Evolutionary conservation across 1,284 basidiomycete species (phyloP).

Genomic region (Cystobasidium sp.): DNA sequence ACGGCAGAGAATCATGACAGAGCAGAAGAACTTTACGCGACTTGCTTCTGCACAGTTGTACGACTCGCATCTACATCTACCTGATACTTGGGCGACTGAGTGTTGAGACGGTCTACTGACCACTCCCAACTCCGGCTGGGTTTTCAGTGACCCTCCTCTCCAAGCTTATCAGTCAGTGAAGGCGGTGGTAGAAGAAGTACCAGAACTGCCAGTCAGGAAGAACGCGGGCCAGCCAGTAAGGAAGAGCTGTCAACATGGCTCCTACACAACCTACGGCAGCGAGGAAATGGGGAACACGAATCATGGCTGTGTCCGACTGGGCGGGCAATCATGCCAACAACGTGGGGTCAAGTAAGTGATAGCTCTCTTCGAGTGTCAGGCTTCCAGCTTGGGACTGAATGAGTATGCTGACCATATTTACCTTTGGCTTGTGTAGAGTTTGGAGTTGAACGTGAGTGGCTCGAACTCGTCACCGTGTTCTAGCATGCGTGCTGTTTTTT

Average conservation of each 20-base stretch:
- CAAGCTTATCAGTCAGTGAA: background rate
- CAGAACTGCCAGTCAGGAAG: background rate
- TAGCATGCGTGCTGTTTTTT: background rate
- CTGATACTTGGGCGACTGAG: too few species aligned
- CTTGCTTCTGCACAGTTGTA: too few species aligned
- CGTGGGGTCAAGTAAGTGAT: constrained; percentile 32
- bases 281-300: constrained; percentile 36
- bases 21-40: too few species aligned
- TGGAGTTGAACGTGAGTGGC: constrained; percentile 17
- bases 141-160: too few species aligned
- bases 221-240: background rate
- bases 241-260: constrained; percentile 13
- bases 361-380: background rate
- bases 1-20: constrained; percentile 4
- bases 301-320: constrained; percentile 37
- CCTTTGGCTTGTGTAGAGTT: constrained; percentile 2
- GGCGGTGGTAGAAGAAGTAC: background rate
- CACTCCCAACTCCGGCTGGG: too few species aligned
- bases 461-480: background rate
- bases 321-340: constrained; percentile 41
- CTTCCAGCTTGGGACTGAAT: background rate
- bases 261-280: constrained; percentile 16
- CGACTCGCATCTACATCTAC: too few species aligned
- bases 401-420: background rate
- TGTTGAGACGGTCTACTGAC: too few species aligned